Evolutionary conservation across 1,284 basidiomycete species (phyloP).

Genomic region (Marasmius oreades): DNA sequence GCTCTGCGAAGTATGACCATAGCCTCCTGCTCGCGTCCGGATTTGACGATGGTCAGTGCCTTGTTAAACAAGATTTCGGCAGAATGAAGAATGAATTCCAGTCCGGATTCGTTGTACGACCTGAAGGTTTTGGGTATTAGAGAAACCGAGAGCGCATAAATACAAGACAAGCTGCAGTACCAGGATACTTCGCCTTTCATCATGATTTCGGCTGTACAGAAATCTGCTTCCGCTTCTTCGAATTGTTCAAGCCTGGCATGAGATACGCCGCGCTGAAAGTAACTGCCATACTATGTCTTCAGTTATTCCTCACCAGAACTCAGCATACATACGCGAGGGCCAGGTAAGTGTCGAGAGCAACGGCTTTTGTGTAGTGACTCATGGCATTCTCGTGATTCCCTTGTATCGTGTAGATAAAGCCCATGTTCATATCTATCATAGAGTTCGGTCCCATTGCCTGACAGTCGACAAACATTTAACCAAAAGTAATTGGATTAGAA

Average conservation of each 20-base stretch:
- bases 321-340: slow-evolving; percentile 48
- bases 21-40: slow-evolving; percentile 37
- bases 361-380: slow-evolving; percentile 49
- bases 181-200: slow-evolving; percentile 54
- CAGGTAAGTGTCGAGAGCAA: slow-evolving; percentile 52
- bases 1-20: slow-evolving; percentile 46
- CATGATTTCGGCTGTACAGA: slow-evolving; percentile 52
- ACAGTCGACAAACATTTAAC: neutral
- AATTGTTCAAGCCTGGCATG: slow-evolving; percentile 54
- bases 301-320: neutral
- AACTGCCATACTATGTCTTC: slow-evolving; percentile 30
- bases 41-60: slow-evolving; percentile 39
- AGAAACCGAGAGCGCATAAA: neutral
- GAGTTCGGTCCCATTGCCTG: slow-evolving; percentile 51
- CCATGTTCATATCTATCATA: slow-evolving; percentile 63
- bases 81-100: slow-evolving; percentile 56
- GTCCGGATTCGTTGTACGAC: slow-evolving; percentile 56
- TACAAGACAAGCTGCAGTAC: slow-evolving; percentile 31
- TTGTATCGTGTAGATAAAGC: slow-evolving; percentile 56
- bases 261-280: slow-evolving; percentile 56
- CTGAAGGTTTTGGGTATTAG: slow-evolving; percentile 19
- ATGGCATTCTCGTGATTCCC: slow-evolving; percentile 55
- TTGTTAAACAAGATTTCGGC: slow-evolving; percentile 63
- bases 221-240: slow-evolving; percentile 50
- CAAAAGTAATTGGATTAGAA: neutral